Base-by-base conservation (phyloP, 805 yeast genomes). In the Pichia eremophila region DNA sequence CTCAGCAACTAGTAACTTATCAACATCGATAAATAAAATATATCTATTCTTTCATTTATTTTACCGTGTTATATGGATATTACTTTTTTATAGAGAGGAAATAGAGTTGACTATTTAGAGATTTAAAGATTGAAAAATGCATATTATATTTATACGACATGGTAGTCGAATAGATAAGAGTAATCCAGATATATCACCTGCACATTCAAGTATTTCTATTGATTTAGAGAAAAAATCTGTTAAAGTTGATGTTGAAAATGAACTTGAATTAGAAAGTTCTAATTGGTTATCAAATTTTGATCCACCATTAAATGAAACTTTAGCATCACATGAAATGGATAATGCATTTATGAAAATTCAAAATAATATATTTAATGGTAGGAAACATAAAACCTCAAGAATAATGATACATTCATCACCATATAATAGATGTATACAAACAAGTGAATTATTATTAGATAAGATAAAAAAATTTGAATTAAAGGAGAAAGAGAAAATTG, bases 391-490 rank as follows among this genome's bases (percentile, higher is more conserved):
- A 44, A 54, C 34, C 45, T 59, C 32, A 18, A 39, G 46, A 15
- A 34, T 65, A 4, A 54, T 63, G 27, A 54, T 66, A 5, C 75
- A 71, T 51, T 61, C 69, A 6, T 71, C 75, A 2, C 76, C 76
- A 0, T 72, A 71, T 48, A 62, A 70, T 40, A 51, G 75, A 50
- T 72, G 76, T 51, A 56, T 71, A 7, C 74, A 72, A 53, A 72
- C 75, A 0, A 59, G 66, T 9, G 70, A 65, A 46, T 37, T 64
- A 34, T 43, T 67, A 25, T 31, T 61, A 3, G 55, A 54, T 12
- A 58, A 51, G 28, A 22, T 60, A n/a, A 32, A 42, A 12, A 31
- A 50, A 8, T 46, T 51, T 9, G 44, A 46, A 31, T 34, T 53
- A 29, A n/a, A 18, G 5, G 44, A 39, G 4, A 35, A 40, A 22